phyloP scores from a whole-genome alignment of 2,329 filamentous ascomycete genomes.

The Alternaria sp. region DNA sequence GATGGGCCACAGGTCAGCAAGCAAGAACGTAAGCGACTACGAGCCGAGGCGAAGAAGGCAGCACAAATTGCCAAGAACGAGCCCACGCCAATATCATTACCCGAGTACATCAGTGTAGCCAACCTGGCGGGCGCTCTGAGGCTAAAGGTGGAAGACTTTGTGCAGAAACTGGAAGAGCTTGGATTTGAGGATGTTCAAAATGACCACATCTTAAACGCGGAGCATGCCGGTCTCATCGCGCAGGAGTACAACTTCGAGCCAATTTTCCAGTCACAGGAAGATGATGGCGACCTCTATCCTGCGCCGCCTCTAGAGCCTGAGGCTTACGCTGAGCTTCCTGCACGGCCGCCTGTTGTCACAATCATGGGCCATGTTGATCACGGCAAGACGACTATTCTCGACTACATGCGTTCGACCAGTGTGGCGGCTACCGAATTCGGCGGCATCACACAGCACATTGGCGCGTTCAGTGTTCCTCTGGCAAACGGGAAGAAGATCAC shows the following conservation, averaged over 20 bases:
- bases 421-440: conserved; percentile 92
- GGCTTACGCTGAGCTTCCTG: conserved; percentile 73
- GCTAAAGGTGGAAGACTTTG: conserved; percentile 74
- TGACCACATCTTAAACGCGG: conserved; percentile 87
- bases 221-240: conserved; percentile 88
- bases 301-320: conserved; percentile 57
- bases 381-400: conserved; percentile 95
- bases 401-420: conserved; percentile 92
- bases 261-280: conserved; percentile 70
- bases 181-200: conserved; percentile 87
- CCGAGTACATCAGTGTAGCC: conserved; percentile 90
- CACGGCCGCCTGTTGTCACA: conserved; percentile 90
- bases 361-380: conserved; percentile 99
- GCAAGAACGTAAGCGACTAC: conserved; percentile 44
- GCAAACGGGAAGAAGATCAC: conserved; percentile 88
- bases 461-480: conserved; percentile 91
- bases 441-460: conserved; percentile 98
- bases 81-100: conserved; percentile 71
- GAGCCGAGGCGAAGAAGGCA: conserved; percentile 48
- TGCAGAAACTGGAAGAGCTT: conserved; percentile 81
- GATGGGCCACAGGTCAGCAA: conserved; percentile 31
- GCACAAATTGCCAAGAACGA: conserved; percentile 39
- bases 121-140: conserved; percentile 80
- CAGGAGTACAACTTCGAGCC: conserved; percentile 94
- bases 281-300: conserved; percentile 77